Evolutionary conservation across 2,329 filamentous ascomycete genomes (phyloP).

Genomic region (Hymenoscyphus scutula): DNA sequence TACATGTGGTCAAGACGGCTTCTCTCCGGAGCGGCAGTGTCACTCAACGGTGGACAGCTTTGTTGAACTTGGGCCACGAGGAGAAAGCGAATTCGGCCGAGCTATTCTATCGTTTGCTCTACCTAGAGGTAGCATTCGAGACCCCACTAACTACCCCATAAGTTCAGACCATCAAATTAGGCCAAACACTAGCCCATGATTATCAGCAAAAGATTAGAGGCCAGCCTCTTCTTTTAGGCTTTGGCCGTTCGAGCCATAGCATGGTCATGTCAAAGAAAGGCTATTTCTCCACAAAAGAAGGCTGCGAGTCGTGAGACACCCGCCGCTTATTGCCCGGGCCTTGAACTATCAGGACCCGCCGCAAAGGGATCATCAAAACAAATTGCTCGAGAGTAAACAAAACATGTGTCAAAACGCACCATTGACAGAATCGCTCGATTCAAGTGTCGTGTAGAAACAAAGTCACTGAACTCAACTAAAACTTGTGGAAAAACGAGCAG

Average conservation of each 20-base stretch:
- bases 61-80: conserved; percentile 10
- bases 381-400: conserved; percentile 3
- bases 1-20: conserved; percentile 6
- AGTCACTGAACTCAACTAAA: background rate
- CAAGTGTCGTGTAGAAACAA: background rate
- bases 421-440: background rate
- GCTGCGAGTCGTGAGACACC: background rate
- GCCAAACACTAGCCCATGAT: conserved; percentile 11
- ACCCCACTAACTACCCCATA: background rate
- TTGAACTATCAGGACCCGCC: background rate
- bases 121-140: background rate
- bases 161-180: conserved; percentile 5
- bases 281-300: conserved; percentile 7
- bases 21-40: conserved; percentile 7
- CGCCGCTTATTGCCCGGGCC: background rate
- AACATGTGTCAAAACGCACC: background rate
- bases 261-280: background rate
- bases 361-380: background rate
- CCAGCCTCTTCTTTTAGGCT: background rate
- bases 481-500: background rate
- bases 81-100: background rate
- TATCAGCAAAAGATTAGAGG: conserved; percentile 10
- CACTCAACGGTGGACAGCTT: conserved; percentile 13
- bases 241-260: background rate
- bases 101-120: background rate